phyloP scores from a whole-genome alignment of 805 yeast genomes.

The Cyberlindnera maclurae region DNA sequence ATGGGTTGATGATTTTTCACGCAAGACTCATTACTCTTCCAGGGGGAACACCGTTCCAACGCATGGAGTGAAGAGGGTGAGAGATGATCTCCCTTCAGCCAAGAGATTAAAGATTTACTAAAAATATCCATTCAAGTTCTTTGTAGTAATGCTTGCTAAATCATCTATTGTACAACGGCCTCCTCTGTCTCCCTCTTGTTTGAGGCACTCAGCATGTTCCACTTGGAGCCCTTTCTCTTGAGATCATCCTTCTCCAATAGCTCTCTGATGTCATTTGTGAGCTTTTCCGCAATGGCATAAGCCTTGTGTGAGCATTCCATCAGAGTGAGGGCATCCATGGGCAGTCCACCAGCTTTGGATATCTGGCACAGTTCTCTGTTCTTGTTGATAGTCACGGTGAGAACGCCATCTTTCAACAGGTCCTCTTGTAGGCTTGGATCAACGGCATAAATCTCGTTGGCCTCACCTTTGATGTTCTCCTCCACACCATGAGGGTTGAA shows the following conservation, averaged over 20 bases:
- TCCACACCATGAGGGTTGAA: constrained; percentile 62
- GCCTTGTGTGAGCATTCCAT: constrained; percentile 67
- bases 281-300: constrained; percentile 47
- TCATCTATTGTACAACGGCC: not conserved
- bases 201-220: constrained; percentile 21
- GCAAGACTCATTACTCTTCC: not conserved
- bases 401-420: constrained; percentile 61
- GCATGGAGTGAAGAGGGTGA: not conserved
- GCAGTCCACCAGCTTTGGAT: constrained; percentile 83
- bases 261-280: constrained; percentile 58
- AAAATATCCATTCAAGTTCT: not conserved
- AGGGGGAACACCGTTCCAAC: not conserved
- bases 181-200: constrained; percentile 15
- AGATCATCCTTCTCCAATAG: constrained; percentile 30
- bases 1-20: constrained; percentile 1
- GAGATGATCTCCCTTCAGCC: not conserved
- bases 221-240: constrained; percentile 20
- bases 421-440: constrained; percentile 83
- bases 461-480: constrained; percentile 63
- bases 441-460: constrained; percentile 53
- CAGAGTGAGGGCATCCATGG: constrained; percentile 64
- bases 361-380: constrained; percentile 89
- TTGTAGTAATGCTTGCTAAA: not conserved
- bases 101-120: not conserved
- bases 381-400: constrained; percentile 82